phyloP scores from a whole-genome alignment of 306 rosid species.

The Lablab purpureus region DNA sequence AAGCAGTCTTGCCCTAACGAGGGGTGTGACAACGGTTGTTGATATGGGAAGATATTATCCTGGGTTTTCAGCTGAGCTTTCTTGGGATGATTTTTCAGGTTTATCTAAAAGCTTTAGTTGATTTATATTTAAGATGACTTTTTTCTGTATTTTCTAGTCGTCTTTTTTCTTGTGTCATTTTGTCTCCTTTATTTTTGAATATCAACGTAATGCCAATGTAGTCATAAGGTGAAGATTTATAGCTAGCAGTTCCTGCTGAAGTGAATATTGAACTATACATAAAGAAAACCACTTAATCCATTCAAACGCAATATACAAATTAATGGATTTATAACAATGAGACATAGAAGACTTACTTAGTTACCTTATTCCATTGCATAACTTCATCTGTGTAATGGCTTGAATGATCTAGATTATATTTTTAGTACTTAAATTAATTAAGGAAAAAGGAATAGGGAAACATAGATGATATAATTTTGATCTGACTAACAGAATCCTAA shows the following conservation, averaged over 20 bases:
- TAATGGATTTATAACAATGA: background rate
- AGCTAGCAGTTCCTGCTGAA: background rate
- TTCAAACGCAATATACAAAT: conserved; percentile 19
- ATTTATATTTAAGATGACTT: conserved; percentile 22
- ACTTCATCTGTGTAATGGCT: conserved; percentile 9
- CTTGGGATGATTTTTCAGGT: conserved; percentile 97
- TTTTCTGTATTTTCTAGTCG: background rate
- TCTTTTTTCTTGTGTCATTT: background rate
- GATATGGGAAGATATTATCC: conserved; percentile 87
- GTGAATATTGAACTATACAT: conserved; percentile 26
- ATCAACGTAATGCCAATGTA: conserved; percentile 20
- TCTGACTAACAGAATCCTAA: conserved; percentile 1
- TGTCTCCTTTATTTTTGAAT: background rate
- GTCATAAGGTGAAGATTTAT: background rate
- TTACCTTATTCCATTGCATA: conserved; percentile 17
- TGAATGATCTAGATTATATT: conserved; percentile 10
- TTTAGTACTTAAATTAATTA: background rate
- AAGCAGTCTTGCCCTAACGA: conserved; percentile 66
- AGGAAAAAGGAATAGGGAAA: background rate
- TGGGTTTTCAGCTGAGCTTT: conserved; percentile 59
- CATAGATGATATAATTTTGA: background rate
- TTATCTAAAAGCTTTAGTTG: conserved; percentile 24
- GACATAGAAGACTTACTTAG: background rate
- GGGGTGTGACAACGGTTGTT: conserved; percentile 90
- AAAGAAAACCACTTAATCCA: background rate